Evolutionary conservation across 208 protist genomes (phyloP).

Genomic region (Crithidia brevicula): DNA sequence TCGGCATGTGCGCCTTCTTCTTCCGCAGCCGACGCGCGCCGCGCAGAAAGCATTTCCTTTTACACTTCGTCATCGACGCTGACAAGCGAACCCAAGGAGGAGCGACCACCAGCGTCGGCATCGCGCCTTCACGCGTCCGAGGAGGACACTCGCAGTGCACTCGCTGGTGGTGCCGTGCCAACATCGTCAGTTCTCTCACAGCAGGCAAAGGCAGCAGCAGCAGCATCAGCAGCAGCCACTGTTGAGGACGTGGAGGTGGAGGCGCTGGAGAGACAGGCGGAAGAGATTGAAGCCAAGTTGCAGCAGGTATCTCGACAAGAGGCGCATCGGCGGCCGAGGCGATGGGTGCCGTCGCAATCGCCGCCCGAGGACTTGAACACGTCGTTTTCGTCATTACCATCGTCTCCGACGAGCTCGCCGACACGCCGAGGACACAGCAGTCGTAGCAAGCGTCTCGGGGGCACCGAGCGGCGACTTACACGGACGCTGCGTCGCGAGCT

Average conservation of each 20-base stretch:
- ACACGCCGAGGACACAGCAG: no score
- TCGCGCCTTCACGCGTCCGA: no score
- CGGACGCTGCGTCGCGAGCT: conserved; percentile 21
- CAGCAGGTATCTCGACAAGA: background rate
- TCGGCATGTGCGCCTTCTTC: background rate
- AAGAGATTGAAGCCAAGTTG: background rate
- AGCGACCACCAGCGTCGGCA: background rate
- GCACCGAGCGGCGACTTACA: background rate
- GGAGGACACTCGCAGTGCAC: no score
- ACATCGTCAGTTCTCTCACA: no score
- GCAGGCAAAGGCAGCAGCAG: background rate
- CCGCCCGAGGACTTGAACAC: background rate
- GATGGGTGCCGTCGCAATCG: background rate
- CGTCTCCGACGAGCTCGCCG: no score
- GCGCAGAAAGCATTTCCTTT: background rate
- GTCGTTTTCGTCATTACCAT: conserved; percentile 1
- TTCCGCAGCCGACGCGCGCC: background rate
- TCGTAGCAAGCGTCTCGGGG: background rate
- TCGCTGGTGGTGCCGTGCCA: no score
- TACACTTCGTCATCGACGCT: background rate
- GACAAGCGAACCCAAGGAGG: background rate
- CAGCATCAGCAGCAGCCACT: no score
- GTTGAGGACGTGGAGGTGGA: background rate
- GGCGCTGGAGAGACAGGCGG: conserved; percentile 8
- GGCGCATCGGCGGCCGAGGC: background rate